Evolutionary conservation across 257 asterid genomes (phyloP), one percentile per base, ranked within the genome.

Genomic region (Gentiana dahurica): DNA sequence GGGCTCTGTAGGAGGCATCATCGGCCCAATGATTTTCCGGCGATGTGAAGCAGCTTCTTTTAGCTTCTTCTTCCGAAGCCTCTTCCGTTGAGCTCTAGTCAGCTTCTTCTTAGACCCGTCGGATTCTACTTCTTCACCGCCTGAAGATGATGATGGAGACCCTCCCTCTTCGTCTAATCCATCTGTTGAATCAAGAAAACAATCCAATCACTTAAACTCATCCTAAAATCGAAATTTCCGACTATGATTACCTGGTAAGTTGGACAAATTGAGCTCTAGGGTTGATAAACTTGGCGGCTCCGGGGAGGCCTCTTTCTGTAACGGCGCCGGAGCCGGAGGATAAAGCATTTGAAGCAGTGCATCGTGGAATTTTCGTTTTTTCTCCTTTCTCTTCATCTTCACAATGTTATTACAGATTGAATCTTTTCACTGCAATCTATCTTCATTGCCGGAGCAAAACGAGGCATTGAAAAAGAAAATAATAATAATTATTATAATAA

Each of bases 1-100:
- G 13, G 60, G 60, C 5, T 39, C 13, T 34, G 58, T 49, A 57
- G 13, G 47, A 4, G 83, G 84, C 58, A 83, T 59, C 54, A 71
- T 57, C 8, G 90, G 95, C 56, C 95, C 95, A 54, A 83, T 75
- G 36, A 83, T 68, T 60, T 73, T 77, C 67, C 82, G 69, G 13
- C 87, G 76, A 45, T 48, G 73, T 5, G 77, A 59, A 51, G 76
- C 65, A 6, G 73, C 67, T 76, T 78, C 81, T 63, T 81, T 87
- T 4, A 87, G 81, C 75, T 84, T 84, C 77, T 70, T 79, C 69
- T 73, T 75, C 11, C 92, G 83, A 50, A 81, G 75, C 77, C 89
- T 73, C 79, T 84, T 87, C 68, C 94, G 80, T 65, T 87, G 85
- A 10, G 96, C 89, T 73, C 96, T 77, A 38, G 84, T 84, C 65